Evolutionary conservation across 805 yeast genomes (phyloP).

Genomic region (Sugiyamaella chiloensis): DNA sequence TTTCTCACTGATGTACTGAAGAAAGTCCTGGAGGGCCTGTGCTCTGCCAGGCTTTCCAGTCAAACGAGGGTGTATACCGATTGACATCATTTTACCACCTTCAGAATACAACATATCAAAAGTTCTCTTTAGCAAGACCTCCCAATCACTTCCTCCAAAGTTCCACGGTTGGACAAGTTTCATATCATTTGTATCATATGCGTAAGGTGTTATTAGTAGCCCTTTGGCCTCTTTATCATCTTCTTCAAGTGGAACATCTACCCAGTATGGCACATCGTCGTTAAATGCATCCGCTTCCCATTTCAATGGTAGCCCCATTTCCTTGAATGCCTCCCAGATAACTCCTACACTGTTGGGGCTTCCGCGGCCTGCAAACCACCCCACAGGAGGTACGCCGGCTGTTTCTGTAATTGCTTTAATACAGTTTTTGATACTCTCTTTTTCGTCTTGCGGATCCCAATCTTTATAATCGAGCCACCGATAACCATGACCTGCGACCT

Average conservation of each 20-base stretch:
- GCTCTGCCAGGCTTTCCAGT: constrained; percentile 39
- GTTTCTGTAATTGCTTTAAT: constrained; percentile 32
- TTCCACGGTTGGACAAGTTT: constrained; percentile 31
- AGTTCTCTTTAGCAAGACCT: constrained; percentile 37
- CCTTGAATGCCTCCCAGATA: constrained; percentile 37
- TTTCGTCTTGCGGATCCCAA: constrained; percentile 33
- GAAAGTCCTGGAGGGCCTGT: constrained; percentile 36
- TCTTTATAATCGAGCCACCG: constrained; percentile 37
- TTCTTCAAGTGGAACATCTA: constrained; percentile 29
- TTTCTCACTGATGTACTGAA: constrained; percentile 35
- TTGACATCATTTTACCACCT: constrained; percentile 39
- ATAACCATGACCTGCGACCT: constrained; percentile 39
- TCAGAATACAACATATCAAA: constrained; percentile 39
- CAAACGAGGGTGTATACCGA: constrained; percentile 38
- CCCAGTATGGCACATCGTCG: constrained; percentile 40
- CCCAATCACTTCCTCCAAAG: constrained; percentile 29
- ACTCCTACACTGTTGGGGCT: constrained; percentile 34
- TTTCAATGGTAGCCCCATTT: constrained; percentile 32
- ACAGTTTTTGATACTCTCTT: constrained; percentile 33
- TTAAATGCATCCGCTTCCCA: constrained; percentile 38
- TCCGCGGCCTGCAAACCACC: constrained; percentile 39
- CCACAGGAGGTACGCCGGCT: constrained; percentile 36
- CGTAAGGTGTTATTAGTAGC: constrained; percentile 34
- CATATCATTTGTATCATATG: constrained; percentile 34
- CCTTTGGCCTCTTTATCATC: constrained; percentile 13